A percentile compares a stretch with the other conserved stretches of the same genome.
phyloP scores from a whole-genome alignment of 2,329 filamentous ascomycete species.

The Emericellopsis atlantica region DNA sequence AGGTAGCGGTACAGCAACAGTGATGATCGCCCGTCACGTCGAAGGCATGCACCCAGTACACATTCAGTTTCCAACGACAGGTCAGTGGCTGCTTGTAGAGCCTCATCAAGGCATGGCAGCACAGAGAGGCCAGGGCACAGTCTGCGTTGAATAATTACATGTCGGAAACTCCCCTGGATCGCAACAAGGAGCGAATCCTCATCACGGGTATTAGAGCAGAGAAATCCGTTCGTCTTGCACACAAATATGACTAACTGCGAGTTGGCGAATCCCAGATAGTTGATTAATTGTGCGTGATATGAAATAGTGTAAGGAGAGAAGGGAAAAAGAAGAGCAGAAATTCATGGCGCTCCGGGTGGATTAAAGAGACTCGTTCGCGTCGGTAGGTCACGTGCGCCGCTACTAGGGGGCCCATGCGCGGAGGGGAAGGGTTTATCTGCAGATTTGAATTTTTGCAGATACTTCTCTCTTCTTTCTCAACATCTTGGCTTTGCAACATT shows the following conservation, averaged over 20 bases:
- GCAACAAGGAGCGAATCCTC: neutral
- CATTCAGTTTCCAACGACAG: too few relatives aligned
- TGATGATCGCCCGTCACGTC: too few relatives aligned
- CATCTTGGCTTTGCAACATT: too few relatives aligned
- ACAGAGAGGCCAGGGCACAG: too few relatives aligned
- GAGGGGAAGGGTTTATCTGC: neutral
- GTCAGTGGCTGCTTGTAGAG: too few relatives aligned
- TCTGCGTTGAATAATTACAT: neutral
- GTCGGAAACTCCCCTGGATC: slow-evolving; percentile 2
- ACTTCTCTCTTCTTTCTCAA: neutral
- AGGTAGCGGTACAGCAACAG: too few relatives aligned
- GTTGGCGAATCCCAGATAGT: slow-evolving; percentile 38
- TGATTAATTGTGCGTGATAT: slow-evolving; percentile 44
- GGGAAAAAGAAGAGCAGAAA: slow-evolving; percentile 4
- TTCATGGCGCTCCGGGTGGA: neutral
- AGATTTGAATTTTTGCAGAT: neutral
- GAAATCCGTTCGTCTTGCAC: slow-evolving; percentile 36
- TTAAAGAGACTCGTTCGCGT: neutral
- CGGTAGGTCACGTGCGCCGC: neutral
- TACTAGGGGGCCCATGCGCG: too few relatives aligned
- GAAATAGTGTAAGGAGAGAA: slow-evolving; percentile 29
- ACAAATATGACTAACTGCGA: slow-evolving; percentile 47
- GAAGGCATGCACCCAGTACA: too few relatives aligned
- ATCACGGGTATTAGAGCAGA: neutral
- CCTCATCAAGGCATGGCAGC: too few relatives aligned